Evolutionary conservation across 2,329 filamentous ascomycete genomes (phyloP), one percentile per base, ranked within the genome.

Genomic region (Alternaria conjuncta): DNA sequence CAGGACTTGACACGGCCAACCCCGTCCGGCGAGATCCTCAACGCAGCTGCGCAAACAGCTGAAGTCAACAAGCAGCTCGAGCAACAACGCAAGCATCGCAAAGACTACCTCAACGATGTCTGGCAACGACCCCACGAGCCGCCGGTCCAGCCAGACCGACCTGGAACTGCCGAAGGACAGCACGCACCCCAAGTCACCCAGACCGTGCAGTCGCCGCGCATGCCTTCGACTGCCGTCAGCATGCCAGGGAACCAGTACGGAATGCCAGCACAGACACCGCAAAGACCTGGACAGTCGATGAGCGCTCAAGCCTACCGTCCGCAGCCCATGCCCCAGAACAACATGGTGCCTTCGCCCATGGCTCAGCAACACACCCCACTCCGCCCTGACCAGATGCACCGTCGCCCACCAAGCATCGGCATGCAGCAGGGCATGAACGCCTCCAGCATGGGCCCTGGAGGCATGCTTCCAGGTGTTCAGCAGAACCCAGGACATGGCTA

Each of bases 11-110:
- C 90, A 9, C 89, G 94, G 77, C 86, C 93, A 11, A 92, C 90
- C 67, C 88, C 90, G 28, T 86, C 92, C 26, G 85, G 88, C 50
- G 95, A 98, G 73, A 89, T 98, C 57, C 86, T 96, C 68, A 91
- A 92, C 49, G 94, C 97, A 79, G 93, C 94, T 26, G 89, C 93
- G 55, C 93, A 97, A 67, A 91, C 95, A 18, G 93, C 93, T 61
- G 95, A 98, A 71, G 97, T 91, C 82, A 98, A 95, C 82, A 93
- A 96, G 73, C 87, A 88, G 50, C 85, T 98, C 55, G 93, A 92
- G 74, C 88, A 92, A 71, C 91, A 94, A 79, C 90, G 95, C 62
- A 89, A 89, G 43, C 90, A 92, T 80, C 91, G 96, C 62, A 88
- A 86, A 63, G 90, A 94, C 62, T 96, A 93, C 70, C 85, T 97